phyloP scores from a whole-genome alignment of 177 flowering plant species.

The Vitis hybrid region DNA sequence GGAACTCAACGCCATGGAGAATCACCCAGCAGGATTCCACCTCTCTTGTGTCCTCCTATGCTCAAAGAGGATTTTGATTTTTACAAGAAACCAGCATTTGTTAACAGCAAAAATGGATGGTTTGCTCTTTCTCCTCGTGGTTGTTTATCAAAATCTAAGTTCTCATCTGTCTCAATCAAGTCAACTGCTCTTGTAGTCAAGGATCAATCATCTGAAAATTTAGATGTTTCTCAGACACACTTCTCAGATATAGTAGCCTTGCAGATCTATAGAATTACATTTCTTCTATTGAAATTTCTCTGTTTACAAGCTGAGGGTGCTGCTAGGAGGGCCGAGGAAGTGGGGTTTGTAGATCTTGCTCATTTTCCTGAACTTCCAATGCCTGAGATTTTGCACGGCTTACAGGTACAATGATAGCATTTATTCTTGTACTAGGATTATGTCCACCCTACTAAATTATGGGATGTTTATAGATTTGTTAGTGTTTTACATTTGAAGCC shows the following conservation, averaged over 20 bases:
- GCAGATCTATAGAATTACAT: slow-evolving; percentile 72
- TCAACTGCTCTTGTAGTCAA: slow-evolving; percentile 33
- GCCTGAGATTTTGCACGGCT: slow-evolving; percentile 92
- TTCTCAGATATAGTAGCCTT: slow-evolving; percentile 69
- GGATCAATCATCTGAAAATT: slow-evolving; percentile 31
- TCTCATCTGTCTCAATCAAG: slow-evolving; percentile 31
- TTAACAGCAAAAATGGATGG: slow-evolving; percentile 85
- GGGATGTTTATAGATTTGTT: neutral
- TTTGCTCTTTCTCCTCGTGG: slow-evolving; percentile 64
- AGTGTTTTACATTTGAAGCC: too few relatives aligned
- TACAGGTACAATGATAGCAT: slow-evolving; percentile 60
- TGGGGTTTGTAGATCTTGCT: slow-evolving; percentile 81
- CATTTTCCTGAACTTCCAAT: slow-evolving; percentile 96
- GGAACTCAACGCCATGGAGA: slow-evolving; percentile 66
- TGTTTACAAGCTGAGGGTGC: slow-evolving; percentile 82
- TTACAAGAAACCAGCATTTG: slow-evolving; percentile 50
- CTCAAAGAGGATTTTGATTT: slow-evolving; percentile 64
- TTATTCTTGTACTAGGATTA: neutral
- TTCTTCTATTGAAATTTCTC: slow-evolving; percentile 71
- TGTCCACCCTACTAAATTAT: neutral
- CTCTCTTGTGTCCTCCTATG: slow-evolving; percentile 63
- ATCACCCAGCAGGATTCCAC: slow-evolving; percentile 39
- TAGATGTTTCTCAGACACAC: slow-evolving; percentile 31
- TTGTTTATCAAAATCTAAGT: slow-evolving; percentile 35
- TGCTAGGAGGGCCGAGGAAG: slow-evolving; percentile 74